Evolutionary conservation across 495 filamentous ascomycete species (phyloP).

Genomic region (Xanthoparmelia taractica): DNA sequence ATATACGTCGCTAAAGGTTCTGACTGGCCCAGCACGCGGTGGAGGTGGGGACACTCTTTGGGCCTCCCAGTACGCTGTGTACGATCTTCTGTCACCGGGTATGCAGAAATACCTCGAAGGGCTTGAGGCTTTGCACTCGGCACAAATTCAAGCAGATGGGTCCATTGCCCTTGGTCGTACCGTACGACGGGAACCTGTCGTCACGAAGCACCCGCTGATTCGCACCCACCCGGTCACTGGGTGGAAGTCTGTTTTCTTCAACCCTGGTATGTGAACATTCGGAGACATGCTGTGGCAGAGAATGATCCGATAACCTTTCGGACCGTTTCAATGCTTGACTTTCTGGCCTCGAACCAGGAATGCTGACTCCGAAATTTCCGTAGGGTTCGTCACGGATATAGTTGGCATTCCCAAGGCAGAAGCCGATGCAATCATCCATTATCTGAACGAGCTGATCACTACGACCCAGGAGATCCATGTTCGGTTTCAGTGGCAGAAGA

Average conservation of each 20-base stretch:
- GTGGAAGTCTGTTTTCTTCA: constrained; percentile 72
- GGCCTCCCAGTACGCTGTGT: constrained; percentile 67
- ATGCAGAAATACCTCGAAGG: constrained; percentile 67
- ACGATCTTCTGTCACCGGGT: constrained; percentile 56
- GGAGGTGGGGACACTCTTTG: constrained; percentile 73
- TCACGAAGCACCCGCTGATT: constrained; percentile 62
- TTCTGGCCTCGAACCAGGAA: neutral
- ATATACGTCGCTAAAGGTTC: constrained; percentile 63
- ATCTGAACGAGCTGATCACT: constrained; percentile 56
- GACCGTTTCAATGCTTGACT: neutral
- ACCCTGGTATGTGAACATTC: constrained; percentile 44
- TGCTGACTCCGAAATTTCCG: neutral
- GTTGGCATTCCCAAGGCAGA: constrained; percentile 63
- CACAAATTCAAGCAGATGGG: constrained; percentile 61
- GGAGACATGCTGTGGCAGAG: neutral
- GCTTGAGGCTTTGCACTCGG: constrained; percentile 63
- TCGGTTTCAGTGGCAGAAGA: constrained; percentile 61
- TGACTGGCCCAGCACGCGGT: constrained; percentile 57
- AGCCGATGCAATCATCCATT: constrained; percentile 56
- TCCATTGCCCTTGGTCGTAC: constrained; percentile 52
- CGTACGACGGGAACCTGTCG: constrained; percentile 60
- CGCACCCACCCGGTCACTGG: constrained; percentile 69
- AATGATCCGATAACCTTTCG: neutral
- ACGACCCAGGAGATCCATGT: constrained; percentile 61
- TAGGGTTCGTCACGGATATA: constrained; percentile 61